Conservation (phyloP, 2,329 filamentous ascomycete genomes). For the Phialophora macrospora region DNA sequence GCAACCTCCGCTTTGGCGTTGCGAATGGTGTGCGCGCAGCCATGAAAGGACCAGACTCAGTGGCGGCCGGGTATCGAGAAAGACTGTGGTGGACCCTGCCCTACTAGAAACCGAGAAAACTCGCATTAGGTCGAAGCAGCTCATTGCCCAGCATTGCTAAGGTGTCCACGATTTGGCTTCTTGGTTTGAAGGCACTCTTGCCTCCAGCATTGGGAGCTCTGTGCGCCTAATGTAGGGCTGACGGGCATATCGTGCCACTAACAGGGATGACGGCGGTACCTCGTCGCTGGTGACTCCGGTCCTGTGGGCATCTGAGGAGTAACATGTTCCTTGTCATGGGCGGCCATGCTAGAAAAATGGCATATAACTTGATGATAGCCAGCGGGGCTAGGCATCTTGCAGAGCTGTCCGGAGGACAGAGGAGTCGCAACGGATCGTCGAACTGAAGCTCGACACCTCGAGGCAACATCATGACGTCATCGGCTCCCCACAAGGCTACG, state of each 20-base stretch:
- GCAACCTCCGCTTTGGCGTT: background rate
- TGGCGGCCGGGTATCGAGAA: too few species aligned
- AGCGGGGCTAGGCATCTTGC: too few species aligned
- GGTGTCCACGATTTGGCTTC: background rate
- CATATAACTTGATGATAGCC: too few species aligned
- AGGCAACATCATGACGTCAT: background rate
- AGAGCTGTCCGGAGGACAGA: too few species aligned
- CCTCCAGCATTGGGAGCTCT: too few species aligned
- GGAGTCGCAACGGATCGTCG: too few species aligned
- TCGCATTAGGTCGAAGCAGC: too few species aligned
- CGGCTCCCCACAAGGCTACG: background rate
- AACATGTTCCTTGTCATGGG: background rate
- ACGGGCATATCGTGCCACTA: background rate
- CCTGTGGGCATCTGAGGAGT: background rate
- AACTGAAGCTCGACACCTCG: too few species aligned
- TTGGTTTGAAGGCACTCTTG: background rate
- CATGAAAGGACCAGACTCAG: background rate
- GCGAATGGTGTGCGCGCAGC: background rate
- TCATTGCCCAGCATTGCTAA: too few species aligned
- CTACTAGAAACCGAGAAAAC: too few species aligned
- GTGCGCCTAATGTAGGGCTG: background rate
- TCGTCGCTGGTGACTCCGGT: background rate
- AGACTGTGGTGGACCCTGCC: too few species aligned
- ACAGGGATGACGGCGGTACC: background rate
- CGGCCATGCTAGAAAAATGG: background rate